Evolutionary conservation across 2,329 filamentous ascomycete genomes (phyloP).

Genomic region (Stenocarpella maydis): DNA sequence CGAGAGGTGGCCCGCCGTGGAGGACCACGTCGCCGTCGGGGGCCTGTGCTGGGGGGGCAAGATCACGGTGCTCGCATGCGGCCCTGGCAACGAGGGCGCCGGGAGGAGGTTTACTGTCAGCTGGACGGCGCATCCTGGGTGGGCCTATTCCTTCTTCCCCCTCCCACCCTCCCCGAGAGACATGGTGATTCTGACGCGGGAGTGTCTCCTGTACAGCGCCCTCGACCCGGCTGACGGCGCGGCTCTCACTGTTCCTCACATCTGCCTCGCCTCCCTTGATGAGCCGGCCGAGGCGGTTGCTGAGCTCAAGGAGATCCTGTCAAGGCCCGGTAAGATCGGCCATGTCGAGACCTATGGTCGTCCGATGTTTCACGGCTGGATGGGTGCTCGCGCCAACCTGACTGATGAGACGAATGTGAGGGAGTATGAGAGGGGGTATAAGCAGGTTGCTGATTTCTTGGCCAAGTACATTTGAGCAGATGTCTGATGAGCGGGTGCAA

Average conservation of each 20-base stretch:
- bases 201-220: slow-evolving; percentile 38
- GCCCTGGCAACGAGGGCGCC: slow-evolving; percentile 45
- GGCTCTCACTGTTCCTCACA: slow-evolving; percentile 54
- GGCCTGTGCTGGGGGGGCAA: slow-evolving; percentile 61
- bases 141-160: slow-evolving; percentile 25
- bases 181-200: not conserved
- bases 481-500: not conserved
- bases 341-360: slow-evolving; percentile 56
- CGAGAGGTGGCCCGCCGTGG: slow-evolving; percentile 45
- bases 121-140: slow-evolving; percentile 46
- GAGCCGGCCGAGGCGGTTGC: slow-evolving; percentile 55
- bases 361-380: slow-evolving; percentile 66
- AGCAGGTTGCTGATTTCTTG: slow-evolving; percentile 53
- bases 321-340: slow-evolving; percentile 49
- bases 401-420: slow-evolving; percentile 52
- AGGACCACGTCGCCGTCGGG: slow-evolving; percentile 52
- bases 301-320: slow-evolving; percentile 53
- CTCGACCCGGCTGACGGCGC: slow-evolving; percentile 53
- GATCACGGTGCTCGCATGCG: slow-evolving; percentile 49
- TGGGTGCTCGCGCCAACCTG: slow-evolving; percentile 61
- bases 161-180: too few species aligned
- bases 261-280: slow-evolving; percentile 58
- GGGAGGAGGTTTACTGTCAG: slow-evolving; percentile 48
- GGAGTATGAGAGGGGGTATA: slow-evolving; percentile 60
- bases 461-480: slow-evolving; percentile 45